Percentiles rank a stretch among this genome's conserved stretches.
phyloP scores from a whole-genome alignment of 805 yeast genomes.

The Candida pini region DNA sequence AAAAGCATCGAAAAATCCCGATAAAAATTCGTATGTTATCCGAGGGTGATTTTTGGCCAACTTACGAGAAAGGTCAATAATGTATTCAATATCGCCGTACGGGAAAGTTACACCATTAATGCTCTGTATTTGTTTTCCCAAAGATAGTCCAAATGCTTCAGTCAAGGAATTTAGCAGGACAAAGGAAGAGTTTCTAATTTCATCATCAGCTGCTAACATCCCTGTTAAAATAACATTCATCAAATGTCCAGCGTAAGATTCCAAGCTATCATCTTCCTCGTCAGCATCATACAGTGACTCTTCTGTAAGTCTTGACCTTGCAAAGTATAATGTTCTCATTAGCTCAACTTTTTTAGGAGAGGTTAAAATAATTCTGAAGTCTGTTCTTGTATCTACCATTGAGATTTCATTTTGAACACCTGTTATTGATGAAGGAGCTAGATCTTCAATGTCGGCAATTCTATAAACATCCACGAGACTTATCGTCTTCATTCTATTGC shows the following conservation, averaged over 20 bases:
- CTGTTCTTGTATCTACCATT: constrained; percentile 31
- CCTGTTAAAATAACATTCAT: constrained; percentile 65
- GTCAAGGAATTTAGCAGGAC: constrained; percentile 57
- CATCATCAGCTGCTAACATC: constrained; percentile 51
- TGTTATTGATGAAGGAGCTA: constrained; percentile 35
- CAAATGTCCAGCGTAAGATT: constrained; percentile 45
- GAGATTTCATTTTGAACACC: constrained; percentile 49
- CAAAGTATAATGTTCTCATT: constrained; percentile 63
- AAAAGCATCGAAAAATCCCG: constrained; percentile 46
- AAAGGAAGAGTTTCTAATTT: constrained; percentile 59
- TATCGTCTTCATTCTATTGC: constrained; percentile 31
- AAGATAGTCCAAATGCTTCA: constrained; percentile 51
- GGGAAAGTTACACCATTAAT: constrained; percentile 65
- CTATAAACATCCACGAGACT: constrained; percentile 38
- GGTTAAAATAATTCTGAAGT: constrained; percentile 34
- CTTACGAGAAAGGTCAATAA: constrained; percentile 49
- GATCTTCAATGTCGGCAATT: constrained; percentile 35
- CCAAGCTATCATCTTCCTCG: constrained; percentile 33
- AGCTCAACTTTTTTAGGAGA: constrained; percentile 55
- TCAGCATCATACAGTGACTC: constrained; percentile 22
- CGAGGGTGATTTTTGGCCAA: constrained; percentile 54
- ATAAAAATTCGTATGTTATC: constrained; percentile 51
- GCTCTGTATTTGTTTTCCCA: constrained; percentile 50
- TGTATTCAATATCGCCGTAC: constrained; percentile 55
- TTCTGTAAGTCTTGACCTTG: constrained; percentile 43